Base-by-base conservation (phyloP, 257 asterid species). In the Misopates orontium region DNA sequence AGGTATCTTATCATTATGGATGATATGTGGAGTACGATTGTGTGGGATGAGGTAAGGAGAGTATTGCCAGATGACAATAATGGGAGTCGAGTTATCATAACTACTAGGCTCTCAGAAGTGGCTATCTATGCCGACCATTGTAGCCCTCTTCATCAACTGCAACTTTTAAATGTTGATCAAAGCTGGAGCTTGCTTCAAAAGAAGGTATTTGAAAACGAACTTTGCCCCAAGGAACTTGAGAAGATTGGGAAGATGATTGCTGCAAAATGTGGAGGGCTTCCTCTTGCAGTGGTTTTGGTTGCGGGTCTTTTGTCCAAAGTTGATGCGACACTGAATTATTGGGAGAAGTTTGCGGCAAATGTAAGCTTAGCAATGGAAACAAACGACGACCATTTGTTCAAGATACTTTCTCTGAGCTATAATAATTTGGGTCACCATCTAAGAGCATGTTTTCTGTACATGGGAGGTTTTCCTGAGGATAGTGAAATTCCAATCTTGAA, bases 391-490 rank as follows among this genome's bases (percentile, higher is more conserved):
- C 8, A 18, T 36, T 36, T 36, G 22, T 15, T 28, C 7, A 1
- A 23, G 44, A 47, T 62, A 8, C n/a, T 62, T 1, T 47, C 68
- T 31, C n/a, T 62, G 28, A 62, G 68, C 47, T 62, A 62, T 40
- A 19, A 16, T 3, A 48, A 48, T 15, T 62, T 62, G 47, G 57
- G 57, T 4, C 4, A 41, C 14, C 47, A 48, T 17, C 9, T 62
- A 11, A 62, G 25, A n/a, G 25, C 68, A 1, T 62, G 68, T 17
- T 62, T 62, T 14, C 44, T 62, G 5, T 62, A 62, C 19, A 20
- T 62, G 20, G 56, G 56, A 23, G 1, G 8, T 3, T 62, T 42
- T 17, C 39, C 19, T 41, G 56, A 62, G 45, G 67, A 62, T 44
- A 1, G 5, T 12, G 25, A 21, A 10, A 45, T 62, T 19, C n/a